Evolutionary conservation across 768 basidiomycete species (phyloP), one percentile per base, ranked within the genome.

Genomic region (Gyrodon lividus): DNA sequence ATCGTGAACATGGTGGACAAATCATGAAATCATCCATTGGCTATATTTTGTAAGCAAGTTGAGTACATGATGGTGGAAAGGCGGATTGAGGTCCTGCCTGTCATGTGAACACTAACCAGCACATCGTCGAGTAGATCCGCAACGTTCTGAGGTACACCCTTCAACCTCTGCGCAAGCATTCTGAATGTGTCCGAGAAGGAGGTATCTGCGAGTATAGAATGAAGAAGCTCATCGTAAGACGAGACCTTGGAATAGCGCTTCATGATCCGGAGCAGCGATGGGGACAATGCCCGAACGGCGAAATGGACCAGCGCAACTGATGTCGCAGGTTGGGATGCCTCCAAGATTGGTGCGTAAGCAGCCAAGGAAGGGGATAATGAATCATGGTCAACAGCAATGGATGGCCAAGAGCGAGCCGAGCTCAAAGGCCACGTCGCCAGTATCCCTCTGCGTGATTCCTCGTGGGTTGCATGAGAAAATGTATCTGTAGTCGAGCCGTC

Each of bases 1-100:
- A 61, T 46, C 52, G 52, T 49, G 68, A 48, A 51, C 65, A 68
- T 10, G 68, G 64, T 23, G 70, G 68, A 50, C 70, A 70, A 57
- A 68, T 74, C 70, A 79, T 64, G 58, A 73, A 74, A 61, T 79
- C 74, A 66, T 77, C 73, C 70, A 79, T 69, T 41, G 79, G 77
- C 82, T 83, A 67, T 63, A 68, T 59, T 55, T 59, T 43, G 45
- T 47, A 58, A 54, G 49, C 12, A 48, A 38, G 38, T 59, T 65
- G 48, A 64, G 60, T 64, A 64, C 56, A 59, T 48, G 17, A 17
- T 16, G 43, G 38, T 34, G 22, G 47, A 41, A 51, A 30, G 44
- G 60, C 45, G 51, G 64, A 33, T 8, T 14, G n/a, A 34, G 43
- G 35, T 46, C 45, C 65, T 52, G 57, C 54, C 28, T 39, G 34